phyloP scores from a whole-genome alignment of 345 rosid species.

The Linum trigynum region DNA sequence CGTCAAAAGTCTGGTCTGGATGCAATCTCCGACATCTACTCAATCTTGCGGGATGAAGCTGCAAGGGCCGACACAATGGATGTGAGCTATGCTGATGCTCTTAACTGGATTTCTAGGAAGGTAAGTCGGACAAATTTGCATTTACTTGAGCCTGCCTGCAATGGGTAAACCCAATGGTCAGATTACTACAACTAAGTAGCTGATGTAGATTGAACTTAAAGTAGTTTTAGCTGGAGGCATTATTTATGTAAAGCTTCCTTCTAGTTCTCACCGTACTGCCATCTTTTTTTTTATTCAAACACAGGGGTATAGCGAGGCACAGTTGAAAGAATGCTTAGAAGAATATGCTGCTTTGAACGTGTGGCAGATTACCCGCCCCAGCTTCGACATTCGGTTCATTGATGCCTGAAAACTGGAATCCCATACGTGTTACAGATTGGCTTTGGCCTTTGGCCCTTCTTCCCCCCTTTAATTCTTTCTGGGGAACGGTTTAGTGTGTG shows the following conservation, averaged over 20 bases:
- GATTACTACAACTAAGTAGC: background rate
- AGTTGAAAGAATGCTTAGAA: slow-evolving; percentile 94
- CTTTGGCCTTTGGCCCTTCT: no score
- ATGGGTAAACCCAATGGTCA: no score
- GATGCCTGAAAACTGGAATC: slow-evolving; percentile 30
- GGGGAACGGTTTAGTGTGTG: no score
- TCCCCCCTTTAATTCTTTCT: no score
- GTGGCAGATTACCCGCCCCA: slow-evolving; percentile 91
- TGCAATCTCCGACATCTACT: slow-evolving; percentile 93
- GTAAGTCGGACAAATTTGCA: slow-evolving; percentile 30
- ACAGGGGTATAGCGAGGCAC: slow-evolving; percentile 99
- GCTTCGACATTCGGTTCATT: slow-evolving; percentile 87
- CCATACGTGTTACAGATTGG: no score
- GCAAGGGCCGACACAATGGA: slow-evolving; percentile 72
- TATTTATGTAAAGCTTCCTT: no score
- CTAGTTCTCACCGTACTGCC: background rate
- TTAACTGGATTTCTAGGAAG: slow-evolving; percentile 98
- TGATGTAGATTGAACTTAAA: background rate
- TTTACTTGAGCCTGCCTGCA: no score
- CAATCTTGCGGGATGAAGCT: slow-evolving; percentile 93
- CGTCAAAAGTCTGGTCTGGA: slow-evolving; percentile 84
- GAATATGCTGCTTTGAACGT: slow-evolving; percentile 92
- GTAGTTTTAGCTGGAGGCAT: background rate
- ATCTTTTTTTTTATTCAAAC: slow-evolving; percentile 6
- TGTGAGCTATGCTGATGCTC: slow-evolving; percentile 76